These are phyloP conservation scores for Allium fistulosum DNA, from an alignment of 106 monocot genomes.

Conservation along the genomic window DNA sequence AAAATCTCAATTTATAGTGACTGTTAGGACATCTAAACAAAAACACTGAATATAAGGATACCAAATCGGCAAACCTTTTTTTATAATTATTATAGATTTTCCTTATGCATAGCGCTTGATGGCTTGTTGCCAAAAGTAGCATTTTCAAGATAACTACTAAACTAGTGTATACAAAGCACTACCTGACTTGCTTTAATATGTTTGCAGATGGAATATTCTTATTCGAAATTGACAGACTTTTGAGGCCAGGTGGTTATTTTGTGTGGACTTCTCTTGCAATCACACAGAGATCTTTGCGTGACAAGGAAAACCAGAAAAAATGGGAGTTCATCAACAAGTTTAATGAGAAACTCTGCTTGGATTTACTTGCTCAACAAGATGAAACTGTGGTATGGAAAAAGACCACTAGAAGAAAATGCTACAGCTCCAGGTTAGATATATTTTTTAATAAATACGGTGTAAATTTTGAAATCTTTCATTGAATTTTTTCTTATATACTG, in stretches of 20 bases:
- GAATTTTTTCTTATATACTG: too few relatives aligned
- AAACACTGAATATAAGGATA: too few relatives aligned
- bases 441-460: neutral
- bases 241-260: constrained; percentile 90
- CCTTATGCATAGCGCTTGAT: too few relatives aligned
- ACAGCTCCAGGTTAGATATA: constrained; percentile 33
- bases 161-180: too few relatives aligned
- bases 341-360: constrained; percentile 62
- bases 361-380: constrained; percentile 83
- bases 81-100: too few relatives aligned
- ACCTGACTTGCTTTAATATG: neutral
- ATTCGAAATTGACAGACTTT: constrained; percentile 81
- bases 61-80: too few relatives aligned
- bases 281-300: constrained; percentile 44
- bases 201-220: constrained; percentile 76
- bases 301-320: constrained; percentile 71
- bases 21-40: too few relatives aligned
- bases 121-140: too few relatives aligned
- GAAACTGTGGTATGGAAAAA: constrained; percentile 96
- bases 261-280: constrained; percentile 79
- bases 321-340: constrained; percentile 31
- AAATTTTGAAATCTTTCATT: too few relatives aligned
- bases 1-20: too few relatives aligned
- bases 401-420: constrained; percentile 52
- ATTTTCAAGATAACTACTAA: too few relatives aligned